Evolutionary conservation across 2,329 filamentous ascomycete genomes (phyloP).

Genomic region (Neofusicoccum laricinum): DNA sequence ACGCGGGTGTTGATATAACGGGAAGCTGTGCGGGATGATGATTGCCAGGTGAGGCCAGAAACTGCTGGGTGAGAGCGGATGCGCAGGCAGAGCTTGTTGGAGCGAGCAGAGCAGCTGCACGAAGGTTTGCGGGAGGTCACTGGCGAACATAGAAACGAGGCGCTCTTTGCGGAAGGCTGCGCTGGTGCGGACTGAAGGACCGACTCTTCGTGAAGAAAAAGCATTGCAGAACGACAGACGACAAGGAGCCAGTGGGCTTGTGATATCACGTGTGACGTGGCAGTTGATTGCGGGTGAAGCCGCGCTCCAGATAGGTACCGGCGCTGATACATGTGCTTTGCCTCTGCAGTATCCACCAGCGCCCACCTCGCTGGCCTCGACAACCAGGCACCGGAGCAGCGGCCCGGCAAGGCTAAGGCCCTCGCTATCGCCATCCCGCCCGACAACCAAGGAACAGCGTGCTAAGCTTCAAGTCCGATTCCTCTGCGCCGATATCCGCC

Average conservation of each 20-base stretch:
- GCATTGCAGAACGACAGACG: not conserved
- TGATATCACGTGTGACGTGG: constrained; percentile 13
- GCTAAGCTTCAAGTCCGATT: not conserved
- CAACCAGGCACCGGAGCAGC: constrained; percentile 3
- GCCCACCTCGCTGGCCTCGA: not conserved
- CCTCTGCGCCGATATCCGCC: not conserved
- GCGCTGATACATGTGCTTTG: constrained; percentile 6
- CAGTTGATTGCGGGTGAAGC: not conserved
- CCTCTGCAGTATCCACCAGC: not conserved
- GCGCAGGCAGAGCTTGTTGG: not conserved
- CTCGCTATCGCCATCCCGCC: not conserved
- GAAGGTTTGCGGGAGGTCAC: not conserved
- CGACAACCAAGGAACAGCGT: not conserved
- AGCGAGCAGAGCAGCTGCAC: not conserved
- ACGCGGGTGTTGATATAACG: not conserved
- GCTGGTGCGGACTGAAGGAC: not conserved
- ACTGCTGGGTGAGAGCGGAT: not conserved
- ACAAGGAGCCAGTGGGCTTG: not conserved
- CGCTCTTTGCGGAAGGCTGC: not conserved
- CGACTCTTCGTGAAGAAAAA: not conserved
- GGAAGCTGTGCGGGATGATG: not conserved
- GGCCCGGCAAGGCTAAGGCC: constrained; percentile 1
- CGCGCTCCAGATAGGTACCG: not conserved
- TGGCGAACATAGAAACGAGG: not conserved
- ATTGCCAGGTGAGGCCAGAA: not conserved